Evolutionary conservation across 2,329 filamentous ascomycete species (phyloP).

Genomic region (Fusarium sp.): DNA sequence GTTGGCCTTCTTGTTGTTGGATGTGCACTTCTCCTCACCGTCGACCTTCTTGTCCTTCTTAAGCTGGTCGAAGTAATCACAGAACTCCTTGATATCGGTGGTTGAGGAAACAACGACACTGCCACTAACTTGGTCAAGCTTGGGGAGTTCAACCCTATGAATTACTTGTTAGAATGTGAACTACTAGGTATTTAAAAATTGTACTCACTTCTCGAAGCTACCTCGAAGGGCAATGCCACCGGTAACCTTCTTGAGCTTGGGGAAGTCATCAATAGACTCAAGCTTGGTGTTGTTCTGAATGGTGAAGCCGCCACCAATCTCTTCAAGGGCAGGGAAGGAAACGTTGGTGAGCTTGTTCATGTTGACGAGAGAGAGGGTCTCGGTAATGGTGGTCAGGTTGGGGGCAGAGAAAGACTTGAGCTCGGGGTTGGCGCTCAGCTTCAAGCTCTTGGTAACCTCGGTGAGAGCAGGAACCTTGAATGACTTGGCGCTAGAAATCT

Average conservation of each 20-base stretch:
- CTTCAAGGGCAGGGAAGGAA: conserved; percentile 74
- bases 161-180: neutral
- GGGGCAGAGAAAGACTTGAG: conserved; percentile 70
- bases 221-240: conserved; percentile 89
- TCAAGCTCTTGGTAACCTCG: conserved; percentile 80
- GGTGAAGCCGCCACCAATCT: conserved; percentile 81
- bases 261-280: conserved; percentile 72
- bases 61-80: conserved; percentile 60
- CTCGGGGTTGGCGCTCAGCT: conserved; percentile 81
- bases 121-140: conserved; percentile 75
- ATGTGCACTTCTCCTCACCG: conserved; percentile 61
- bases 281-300: conserved; percentile 92
- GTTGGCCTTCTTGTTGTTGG: conserved; percentile 65
- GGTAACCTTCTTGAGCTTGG: conserved; percentile 72
- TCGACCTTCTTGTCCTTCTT: conserved; percentile 53
- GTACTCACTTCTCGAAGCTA: conserved; percentile 81
- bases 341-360: conserved; percentile 77
- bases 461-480: conserved; percentile 79
- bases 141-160: conserved; percentile 76
- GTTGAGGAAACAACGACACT: conserved; percentile 77
- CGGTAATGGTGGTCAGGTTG: conserved; percentile 75
- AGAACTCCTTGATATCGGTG: conserved; percentile 68
- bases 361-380: conserved; percentile 69
- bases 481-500: conserved; percentile 79
- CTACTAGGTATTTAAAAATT: neutral